Evolutionary conservation across 768 basidiomycete species (phyloP).

Genomic region (Thelephora ganbajun): DNA sequence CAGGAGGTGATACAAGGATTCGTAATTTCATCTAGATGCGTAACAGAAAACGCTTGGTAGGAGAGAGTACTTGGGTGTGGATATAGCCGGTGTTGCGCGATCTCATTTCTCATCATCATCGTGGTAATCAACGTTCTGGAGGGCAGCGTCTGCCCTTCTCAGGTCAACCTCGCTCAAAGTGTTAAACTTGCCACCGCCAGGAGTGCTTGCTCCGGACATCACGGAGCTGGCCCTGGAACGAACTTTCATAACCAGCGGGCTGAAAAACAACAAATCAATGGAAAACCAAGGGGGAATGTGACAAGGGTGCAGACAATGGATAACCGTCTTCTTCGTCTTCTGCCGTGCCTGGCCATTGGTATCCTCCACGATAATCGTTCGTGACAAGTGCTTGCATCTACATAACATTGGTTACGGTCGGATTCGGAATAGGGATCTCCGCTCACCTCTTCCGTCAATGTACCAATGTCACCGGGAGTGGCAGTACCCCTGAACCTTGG

Average conservation of each 20-base stretch:
- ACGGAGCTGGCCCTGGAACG: constrained; percentile 73
- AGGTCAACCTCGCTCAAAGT: constrained; percentile 84
- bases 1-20: neutral
- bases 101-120: neutral
- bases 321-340: constrained; percentile 80
- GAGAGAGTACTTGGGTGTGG: no score
- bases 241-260: constrained; percentile 84
- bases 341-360: constrained; percentile 37
- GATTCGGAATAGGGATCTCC: neutral
- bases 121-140: constrained; percentile 38
- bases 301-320: constrained; percentile 53
- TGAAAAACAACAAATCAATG: constrained; percentile 15
- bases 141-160: constrained; percentile 74
- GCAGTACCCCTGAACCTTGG: constrained; percentile 64
- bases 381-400: constrained; percentile 83
- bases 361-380: constrained; percentile 64
- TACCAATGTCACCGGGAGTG: constrained; percentile 90
- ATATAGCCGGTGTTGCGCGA: no score
- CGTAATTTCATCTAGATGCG: neutral
- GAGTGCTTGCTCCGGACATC: constrained; percentile 65
- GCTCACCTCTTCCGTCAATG: constrained; percentile 70
- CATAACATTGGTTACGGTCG: constrained; percentile 1
- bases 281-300: constrained; percentile 2
- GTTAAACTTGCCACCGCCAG: constrained; percentile 67
- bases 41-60: no score